Evolutionary conservation across 768 basidiomycete genomes (phyloP).

Genomic region (Scleroderma bovista): DNA sequence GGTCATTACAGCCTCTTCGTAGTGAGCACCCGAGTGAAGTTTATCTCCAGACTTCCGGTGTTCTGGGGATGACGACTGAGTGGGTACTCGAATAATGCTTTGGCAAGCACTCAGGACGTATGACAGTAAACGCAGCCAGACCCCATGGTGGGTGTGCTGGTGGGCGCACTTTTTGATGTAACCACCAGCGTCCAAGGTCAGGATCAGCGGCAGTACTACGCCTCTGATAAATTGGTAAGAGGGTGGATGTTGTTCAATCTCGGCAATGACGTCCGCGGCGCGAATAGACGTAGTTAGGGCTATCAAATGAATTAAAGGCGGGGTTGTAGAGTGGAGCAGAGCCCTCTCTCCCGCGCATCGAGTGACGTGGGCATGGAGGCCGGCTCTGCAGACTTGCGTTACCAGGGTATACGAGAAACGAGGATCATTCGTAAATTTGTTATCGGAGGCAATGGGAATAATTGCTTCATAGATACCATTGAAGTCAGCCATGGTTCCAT

Average conservation of each 20-base stretch:
- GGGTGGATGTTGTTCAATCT: constrained; percentile 50
- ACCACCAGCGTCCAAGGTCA: constrained; percentile 46
- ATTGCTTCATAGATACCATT: constrained; percentile 52
- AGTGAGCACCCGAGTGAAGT: constrained; percentile 8
- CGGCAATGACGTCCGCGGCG: constrained; percentile 47
- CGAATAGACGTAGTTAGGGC: constrained; percentile 43
- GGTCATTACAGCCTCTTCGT: constrained; percentile 22
- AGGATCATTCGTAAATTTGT: constrained; percentile 46
- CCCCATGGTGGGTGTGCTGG: constrained; percentile 39
- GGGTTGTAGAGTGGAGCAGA: constrained; percentile 33
- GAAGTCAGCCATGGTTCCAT: constrained; percentile 49
- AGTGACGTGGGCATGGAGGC: constrained; percentile 42
- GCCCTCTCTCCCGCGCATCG: constrained; percentile 39
- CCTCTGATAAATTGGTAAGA: constrained; percentile 59
- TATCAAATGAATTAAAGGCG: constrained; percentile 34
- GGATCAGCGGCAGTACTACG: constrained; percentile 55
- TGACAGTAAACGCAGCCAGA: constrained; percentile 60
- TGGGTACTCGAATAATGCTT: constrained; percentile 16
- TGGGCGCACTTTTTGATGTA: constrained; percentile 41
- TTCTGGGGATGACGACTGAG: constrained; percentile 25
- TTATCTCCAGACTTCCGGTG: constrained; percentile 45
- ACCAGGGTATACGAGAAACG: constrained; percentile 45
- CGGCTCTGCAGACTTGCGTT: constrained; percentile 40
- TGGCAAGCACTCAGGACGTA: constrained; percentile 54
- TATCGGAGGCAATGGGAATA: constrained; percentile 37